Base-by-base conservation (phyloP, 441 rosid species). In the Adansonia rubrostipa region DNA sequence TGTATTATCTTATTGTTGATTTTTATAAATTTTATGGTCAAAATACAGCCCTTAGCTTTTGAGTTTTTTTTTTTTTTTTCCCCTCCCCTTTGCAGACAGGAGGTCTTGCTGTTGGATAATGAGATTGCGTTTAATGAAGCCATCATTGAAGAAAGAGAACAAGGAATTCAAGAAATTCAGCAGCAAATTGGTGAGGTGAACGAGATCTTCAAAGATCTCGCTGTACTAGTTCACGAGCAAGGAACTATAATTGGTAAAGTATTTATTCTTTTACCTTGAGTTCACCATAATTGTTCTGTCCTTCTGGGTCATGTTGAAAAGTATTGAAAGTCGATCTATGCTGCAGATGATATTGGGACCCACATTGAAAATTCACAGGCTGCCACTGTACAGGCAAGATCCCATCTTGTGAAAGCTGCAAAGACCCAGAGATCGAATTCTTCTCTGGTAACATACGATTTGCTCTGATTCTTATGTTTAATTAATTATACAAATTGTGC, bases 181-280 rank as follows among this genome's bases (percentile, higher is more conserved):
- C 88, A 78, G 75, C 98, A 95, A 78, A 93, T 95, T 80, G 98
- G 97, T 13, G 97, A 93, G 87, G 99, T 93, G 81, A 95, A 95
- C 14, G 99, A 92, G 80, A 91, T 92, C 19, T 91, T 95, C 63
- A 95, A 93, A 82, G 97, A 95, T 88, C 96, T 93, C 10, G 97
- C 96, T 6, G 97, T 93, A 62, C 87, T 93, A 28, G 97, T 95
- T 78, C 96, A 93, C 50, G 97, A 95, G 70, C 99, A 95, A 86
- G 99, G 98, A 85, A 65, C 89, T 47, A 87, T 93, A 91, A 93
- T 92, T 47, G 98, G 97, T 92, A 76, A 78, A 78, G 33, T 71
- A 33, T 64, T 62, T n/a, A 67, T 73, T 82, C 77, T 48, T 65
- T 48, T 80, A 40, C 19, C 0, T 2, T 20, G 10, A 62, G 61